Evolutionary conservation across 129 eudicot genomes (phyloP).

Genomic region (Helichrysum umbraculigerum): DNA sequence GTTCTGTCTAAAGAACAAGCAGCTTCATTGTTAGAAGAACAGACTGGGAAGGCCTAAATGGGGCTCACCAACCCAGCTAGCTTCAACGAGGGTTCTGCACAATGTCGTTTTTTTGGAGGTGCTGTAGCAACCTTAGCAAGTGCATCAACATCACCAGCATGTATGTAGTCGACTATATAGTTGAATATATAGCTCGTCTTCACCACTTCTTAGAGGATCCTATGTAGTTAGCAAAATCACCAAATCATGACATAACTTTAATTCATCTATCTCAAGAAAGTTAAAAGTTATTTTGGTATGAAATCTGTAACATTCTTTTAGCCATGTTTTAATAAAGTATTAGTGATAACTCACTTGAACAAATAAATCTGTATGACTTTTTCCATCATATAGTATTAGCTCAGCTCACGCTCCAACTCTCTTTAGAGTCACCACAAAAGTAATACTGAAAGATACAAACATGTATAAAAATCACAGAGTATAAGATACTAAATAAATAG

Average conservation of each 20-base stretch:
- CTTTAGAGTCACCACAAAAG: slow-evolving; percentile 62
- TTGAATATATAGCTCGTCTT: slow-evolving; percentile 87
- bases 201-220: slow-evolving; percentile 98
- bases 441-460: slow-evolving; percentile 49
- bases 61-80: slow-evolving; percentile 84
- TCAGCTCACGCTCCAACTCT: slow-evolving; percentile 73
- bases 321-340: not conserved
- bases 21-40: slow-evolving; percentile 4
- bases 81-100: slow-evolving; percentile 69
- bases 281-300: not conserved
- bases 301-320: not conserved
- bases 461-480: not conserved
- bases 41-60: slow-evolving; percentile 38
- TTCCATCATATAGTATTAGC: slow-evolving; percentile 70
- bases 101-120: slow-evolving; percentile 75
- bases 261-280: not conserved
- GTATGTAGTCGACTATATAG: slow-evolving; percentile 59
- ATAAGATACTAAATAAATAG: not conserved
- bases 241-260: not conserved
- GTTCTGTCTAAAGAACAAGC: not conserved
- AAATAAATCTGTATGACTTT: slow-evolving; percentile 88
- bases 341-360: slow-evolving; percentile 61
- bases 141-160: slow-evolving; percentile 75
- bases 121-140: slow-evolving; percentile 81
- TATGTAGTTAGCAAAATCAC: slow-evolving; percentile 6